These are phyloP conservation scores for Hypoxylon sp. DNA, from an alignment of 2,329 filamentous ascomycete species.

Conservation along the genomic window DNA sequence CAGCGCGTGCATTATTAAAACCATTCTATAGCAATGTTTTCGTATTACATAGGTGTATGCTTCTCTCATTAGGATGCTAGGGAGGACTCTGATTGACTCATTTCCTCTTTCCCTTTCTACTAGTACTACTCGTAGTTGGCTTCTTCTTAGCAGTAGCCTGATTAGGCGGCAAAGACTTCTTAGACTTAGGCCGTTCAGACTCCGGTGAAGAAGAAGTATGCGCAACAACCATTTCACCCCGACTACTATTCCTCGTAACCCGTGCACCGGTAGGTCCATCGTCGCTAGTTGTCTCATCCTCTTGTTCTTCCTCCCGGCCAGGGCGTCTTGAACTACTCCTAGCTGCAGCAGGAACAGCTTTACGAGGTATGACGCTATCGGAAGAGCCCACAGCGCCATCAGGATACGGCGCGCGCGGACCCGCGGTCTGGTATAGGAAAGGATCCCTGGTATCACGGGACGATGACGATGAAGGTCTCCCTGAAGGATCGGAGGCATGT, in stretches of 20 bases:
- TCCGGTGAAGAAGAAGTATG: conserved; percentile 51
- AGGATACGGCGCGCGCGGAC: conserved; percentile 58
- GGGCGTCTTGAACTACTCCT: conserved; percentile 55
- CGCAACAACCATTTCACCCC: conserved; percentile 60
- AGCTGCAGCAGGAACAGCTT: conserved; percentile 51
- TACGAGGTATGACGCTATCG: conserved; percentile 52
- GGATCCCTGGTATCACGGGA: conserved; percentile 59
- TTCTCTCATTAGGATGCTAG: conserved; percentile 29
- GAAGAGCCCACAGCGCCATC: conserved; percentile 55
- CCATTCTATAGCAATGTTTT: conserved; percentile 42
- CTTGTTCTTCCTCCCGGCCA: conserved; percentile 55
- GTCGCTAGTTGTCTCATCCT: conserved; percentile 53
- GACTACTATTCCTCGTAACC: conserved; percentile 52
- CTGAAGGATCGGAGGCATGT: conserved; percentile 62
- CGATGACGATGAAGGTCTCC: conserved; percentile 54
- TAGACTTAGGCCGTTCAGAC: conserved; percentile 54
- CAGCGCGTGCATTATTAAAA: conserved; percentile 39
- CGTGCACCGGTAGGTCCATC: conserved; percentile 43
- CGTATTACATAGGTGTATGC: conserved; percentile 42
- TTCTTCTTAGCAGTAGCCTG: conserved; percentile 46
- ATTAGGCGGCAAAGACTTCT: conserved; percentile 56
- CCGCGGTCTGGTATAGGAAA: conserved; percentile 68
- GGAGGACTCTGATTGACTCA: conserved; percentile 42
- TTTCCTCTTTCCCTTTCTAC: conserved; percentile 54
- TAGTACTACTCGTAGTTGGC: conserved; percentile 20